phyloP scores from a whole-genome alignment of 495 filamentous ascomycete genomes.

The Aspergillus coremiiformis region DNA sequence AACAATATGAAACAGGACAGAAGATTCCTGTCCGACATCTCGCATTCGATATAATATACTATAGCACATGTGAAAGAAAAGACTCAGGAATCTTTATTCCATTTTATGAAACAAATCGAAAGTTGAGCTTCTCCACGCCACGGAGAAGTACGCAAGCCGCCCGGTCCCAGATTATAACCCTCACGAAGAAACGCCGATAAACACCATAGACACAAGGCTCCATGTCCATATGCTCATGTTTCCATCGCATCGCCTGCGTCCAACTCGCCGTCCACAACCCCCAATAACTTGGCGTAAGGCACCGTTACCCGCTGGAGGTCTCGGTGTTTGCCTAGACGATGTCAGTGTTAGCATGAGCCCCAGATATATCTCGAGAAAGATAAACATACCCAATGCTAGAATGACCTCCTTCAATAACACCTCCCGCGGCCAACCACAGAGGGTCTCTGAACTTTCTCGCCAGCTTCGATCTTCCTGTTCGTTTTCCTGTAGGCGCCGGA shows the following conservation, averaged over 20 bases:
- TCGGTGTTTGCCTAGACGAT: conserved; percentile 73
- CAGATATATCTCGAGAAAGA: not conserved
- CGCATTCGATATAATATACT: not conserved
- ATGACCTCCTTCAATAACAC: conserved; percentile 84
- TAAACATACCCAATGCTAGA: conserved; percentile 75
- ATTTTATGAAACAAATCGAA: not conserved
- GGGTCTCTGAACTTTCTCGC: conserved; percentile 40
- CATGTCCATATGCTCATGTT: conserved; percentile 22
- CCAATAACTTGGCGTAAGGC: conserved; percentile 76
- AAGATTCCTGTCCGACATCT: not conserved
- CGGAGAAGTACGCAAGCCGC: not conserved
- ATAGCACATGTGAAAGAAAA: not conserved
- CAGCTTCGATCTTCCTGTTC: conserved; percentile 52
- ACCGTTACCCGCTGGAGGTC: conserved; percentile 86
- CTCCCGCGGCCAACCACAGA: conserved; percentile 85
- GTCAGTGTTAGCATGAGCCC: not conserved
- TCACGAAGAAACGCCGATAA: conserved; percentile 2
- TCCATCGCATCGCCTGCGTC: conserved; percentile 49
- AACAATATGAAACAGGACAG: too few relatives aligned
- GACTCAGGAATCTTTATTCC: not conserved
- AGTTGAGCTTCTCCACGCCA: not conserved
- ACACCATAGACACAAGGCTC: conserved; percentile 12
- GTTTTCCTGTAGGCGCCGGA: conserved; percentile 42
- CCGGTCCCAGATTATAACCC: not conserved
- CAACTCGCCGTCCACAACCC: conserved; percentile 42